These are phyloP conservation scores for Erodium moschatum DNA, from an alignment of 441 rosid species.

Conservation along the genomic window DNA sequence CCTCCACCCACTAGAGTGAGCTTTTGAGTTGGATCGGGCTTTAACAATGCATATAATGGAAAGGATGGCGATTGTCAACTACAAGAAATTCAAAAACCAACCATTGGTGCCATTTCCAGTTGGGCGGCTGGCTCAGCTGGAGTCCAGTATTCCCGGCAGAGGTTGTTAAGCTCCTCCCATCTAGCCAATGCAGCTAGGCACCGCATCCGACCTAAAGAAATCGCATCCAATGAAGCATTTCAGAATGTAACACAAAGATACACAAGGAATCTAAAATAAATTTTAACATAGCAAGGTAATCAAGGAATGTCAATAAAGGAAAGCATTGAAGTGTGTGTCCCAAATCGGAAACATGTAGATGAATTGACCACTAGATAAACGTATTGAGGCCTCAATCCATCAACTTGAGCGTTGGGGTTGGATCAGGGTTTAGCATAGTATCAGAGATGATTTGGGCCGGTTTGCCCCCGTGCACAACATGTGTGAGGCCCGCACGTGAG, in stretches of 20 bases:
- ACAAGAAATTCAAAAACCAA: slow-evolving; percentile 32
- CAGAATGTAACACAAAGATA: not conserved
- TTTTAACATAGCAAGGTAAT: not conserved
- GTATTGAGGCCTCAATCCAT: no score
- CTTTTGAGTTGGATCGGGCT: no score
- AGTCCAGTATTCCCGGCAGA: slow-evolving; percentile 97
- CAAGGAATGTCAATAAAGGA: not conserved
- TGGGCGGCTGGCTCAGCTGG: slow-evolving; percentile 98
- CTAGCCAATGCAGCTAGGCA: slow-evolving; percentile 99
- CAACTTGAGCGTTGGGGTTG: no score
- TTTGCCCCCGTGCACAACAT: no score
- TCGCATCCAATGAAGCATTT: slow-evolving; percentile 20
- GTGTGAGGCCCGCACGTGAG: no score
- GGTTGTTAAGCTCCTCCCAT: slow-evolving; percentile 96
- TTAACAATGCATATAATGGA: not conserved
- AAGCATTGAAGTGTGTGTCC: no score
- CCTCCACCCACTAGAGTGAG: no score
- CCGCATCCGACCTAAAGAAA: slow-evolving; percentile 77
- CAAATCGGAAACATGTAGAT: no score
- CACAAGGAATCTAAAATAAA: not conserved
- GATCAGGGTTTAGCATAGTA: no score
- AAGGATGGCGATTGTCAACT: slow-evolving; percentile 4
- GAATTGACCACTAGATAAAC: no score
- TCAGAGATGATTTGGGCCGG: no score
- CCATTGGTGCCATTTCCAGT: slow-evolving; percentile 99